Conservation (phyloP, 169 alveolate genomes). For the Amoebophrya sp. region DNA sequence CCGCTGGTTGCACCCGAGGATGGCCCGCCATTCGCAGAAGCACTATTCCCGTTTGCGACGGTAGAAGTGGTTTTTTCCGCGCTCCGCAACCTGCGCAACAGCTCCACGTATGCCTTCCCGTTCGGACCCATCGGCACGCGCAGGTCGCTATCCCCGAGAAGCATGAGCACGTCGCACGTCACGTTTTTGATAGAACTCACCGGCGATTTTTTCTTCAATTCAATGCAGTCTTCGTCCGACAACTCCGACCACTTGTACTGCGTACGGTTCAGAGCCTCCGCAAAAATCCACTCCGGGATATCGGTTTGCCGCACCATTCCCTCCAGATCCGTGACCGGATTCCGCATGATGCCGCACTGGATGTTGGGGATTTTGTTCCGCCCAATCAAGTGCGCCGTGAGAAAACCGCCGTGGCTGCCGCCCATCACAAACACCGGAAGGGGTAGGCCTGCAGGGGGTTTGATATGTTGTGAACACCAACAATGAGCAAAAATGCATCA, state of each 20-base stretch:
- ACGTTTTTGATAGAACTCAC: not conserved
- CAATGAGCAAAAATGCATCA: too few species aligned
- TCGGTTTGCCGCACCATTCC: not conserved
- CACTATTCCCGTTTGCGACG: too few species aligned
- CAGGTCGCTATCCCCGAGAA: not conserved
- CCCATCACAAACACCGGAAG: not conserved
- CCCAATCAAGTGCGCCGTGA: not conserved
- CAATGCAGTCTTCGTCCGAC: not conserved
- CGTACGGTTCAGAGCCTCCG: not conserved
- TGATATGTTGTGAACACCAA: too few species aligned
- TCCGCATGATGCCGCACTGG: not conserved
- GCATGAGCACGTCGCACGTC: not conserved
- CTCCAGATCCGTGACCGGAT: not conserved
- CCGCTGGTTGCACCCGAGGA: too few species aligned
- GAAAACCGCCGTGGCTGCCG: not conserved
- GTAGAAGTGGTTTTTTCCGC: not conserved
- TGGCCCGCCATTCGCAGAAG: too few species aligned
- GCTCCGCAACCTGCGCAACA: not conserved
- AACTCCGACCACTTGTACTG: not conserved
- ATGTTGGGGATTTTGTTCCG: not conserved
- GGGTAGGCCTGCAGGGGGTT: too few species aligned
- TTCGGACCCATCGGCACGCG: not conserved
- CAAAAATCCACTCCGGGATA: not conserved
- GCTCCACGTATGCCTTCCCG: not conserved
- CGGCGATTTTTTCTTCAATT: not conserved